Evolutionary conservation across 1,139 yeast genomes (phyloP), one percentile per base, ranked within the genome.

Genomic region (Magnusiomyces ingens): DNA sequence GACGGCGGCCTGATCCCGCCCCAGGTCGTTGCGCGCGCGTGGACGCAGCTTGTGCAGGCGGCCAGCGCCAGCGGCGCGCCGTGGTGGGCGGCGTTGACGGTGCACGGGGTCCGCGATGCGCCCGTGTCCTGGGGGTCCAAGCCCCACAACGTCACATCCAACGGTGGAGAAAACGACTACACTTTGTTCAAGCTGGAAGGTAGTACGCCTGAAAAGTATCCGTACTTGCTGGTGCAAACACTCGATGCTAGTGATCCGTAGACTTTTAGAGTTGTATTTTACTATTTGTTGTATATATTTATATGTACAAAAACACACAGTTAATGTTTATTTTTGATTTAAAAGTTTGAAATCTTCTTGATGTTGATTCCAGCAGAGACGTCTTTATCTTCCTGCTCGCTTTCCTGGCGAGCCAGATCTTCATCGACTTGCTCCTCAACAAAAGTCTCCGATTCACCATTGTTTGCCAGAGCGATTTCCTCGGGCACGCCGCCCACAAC

Each of bases 121-220:
- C 71, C 72, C 0, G 56, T 62, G 1, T 63, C 68, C 1, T 68
- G 69, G 70, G 57, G 53, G n/a, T 46, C 55, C n/a, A 57, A 57
- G 35, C 64, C 64, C 49, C 67, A 64, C 49, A 52, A 56, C 8
- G 12, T 58, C 32, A 45, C 54, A 50, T 19, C 55, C 52, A 35
- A 45, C 5, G 59, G 59, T 11, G 70, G 69, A 1, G 66, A 62
- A 32, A 59, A 61, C 45, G 56, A 62, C 35, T 63, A 61, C 50
- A 51, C 65, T 1, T 45, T 66, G 1, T 50, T 64, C 35, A 55
- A 54, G 40, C 52, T 59, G 5, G 44, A 22, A 8, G 53, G 49
- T 11, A 46, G 22, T 15, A 48, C 15, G 5, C 17, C 22, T 21
- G 52, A 52, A n/a, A 17, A 11, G 2, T 45, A 45, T 29, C 48